Base-by-base conservation (phyloP, 23 red algal genomes). In the Chondrus crispus region DNA sequence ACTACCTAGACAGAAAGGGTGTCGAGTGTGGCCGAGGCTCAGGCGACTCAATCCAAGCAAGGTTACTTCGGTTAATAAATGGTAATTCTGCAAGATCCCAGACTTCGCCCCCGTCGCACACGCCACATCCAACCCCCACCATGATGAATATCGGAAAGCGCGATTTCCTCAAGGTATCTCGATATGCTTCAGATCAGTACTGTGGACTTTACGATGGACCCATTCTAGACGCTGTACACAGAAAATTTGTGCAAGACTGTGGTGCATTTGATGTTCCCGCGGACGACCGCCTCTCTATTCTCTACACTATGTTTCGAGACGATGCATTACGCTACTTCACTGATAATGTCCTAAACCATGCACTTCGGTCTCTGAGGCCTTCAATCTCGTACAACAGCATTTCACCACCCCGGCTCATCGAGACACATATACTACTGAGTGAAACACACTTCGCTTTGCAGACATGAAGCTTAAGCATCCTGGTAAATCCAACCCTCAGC, bases 271-370 rank as follows among this genome's bases (percentile, higher is more conserved):
- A 77, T 10, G 71, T 77, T 39, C 11, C 26, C 71, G 2, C 32
- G 38, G 37, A 26, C n/a, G 10, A 77, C 32, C 71, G 44, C 28
- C 71, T 77, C 26, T 77, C 71, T 48, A 37, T 10, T 46, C 10
- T 77, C n/a, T 38, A 48, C 26, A 26, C 7, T 40, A 38, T 77
- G 38, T 38, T 77, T 35, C 12, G 71, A 26, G 71, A 48, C 38
- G 44, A 77, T 39, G 71, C 71, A n/a, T 37, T 77, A 48, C 37
- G 22, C 38, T 77, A 77, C 71, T 77, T 46, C 71, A 77, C 71
- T 1, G 71, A 47, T 9, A 46, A 24, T 48, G 43, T 77, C 38
- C 44, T 16, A 7, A 20, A 48, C 19, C 10, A 8, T 0, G 71
- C 13, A 77, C 26, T 38, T 46, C 1, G 11, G 1, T 77, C 19